Evolutionary conservation across 139 green algal genomes (phyloP).

Genomic region (Monoraphidium neglectum): DNA sequence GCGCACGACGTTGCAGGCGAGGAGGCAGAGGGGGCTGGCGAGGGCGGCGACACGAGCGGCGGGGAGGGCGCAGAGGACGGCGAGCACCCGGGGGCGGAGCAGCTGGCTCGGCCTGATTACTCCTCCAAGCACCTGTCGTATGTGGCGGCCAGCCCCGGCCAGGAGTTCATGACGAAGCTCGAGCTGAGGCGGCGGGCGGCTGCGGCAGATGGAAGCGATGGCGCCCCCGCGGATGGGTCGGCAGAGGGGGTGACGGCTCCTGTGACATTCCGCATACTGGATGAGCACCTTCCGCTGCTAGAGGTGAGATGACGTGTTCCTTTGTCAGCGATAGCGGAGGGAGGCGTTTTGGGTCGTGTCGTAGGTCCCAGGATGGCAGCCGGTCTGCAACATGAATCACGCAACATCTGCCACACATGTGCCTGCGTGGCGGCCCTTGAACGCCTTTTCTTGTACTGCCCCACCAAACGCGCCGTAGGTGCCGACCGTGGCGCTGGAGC

Average conservation of each 20-base stretch:
- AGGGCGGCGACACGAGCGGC: too few species aligned
- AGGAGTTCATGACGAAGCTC: slow-evolving; percentile 48
- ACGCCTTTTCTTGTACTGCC: too few species aligned
- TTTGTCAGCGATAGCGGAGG: too few species aligned
- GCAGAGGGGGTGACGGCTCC: background rate
- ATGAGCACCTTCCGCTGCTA: slow-evolving; percentile 59
- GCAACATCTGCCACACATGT: too few species aligned
- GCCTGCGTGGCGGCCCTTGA: too few species aligned
- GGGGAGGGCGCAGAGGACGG: slow-evolving; percentile 14
- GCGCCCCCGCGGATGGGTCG: background rate
- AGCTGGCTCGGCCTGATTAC: slow-evolving; percentile 45
- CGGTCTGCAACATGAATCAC: too few species aligned
- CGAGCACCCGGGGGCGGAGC: slow-evolving; percentile 15
- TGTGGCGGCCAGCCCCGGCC: slow-evolving; percentile 39
- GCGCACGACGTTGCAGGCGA: too few species aligned
- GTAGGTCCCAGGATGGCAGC: too few species aligned
- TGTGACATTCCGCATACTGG: slow-evolving; percentile 63
- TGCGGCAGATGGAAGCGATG: background rate
- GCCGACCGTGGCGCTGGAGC: slow-evolving; percentile 48
- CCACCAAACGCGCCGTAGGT: too few species aligned
- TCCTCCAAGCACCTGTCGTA: slow-evolving; percentile 54
- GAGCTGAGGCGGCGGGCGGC: slow-evolving; percentile 41
- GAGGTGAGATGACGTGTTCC: too few species aligned
- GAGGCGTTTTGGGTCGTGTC: too few species aligned
- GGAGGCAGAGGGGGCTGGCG: too few species aligned